phyloP scores from a whole-genome alignment of 345 rosid species.

The Salix caprea region DNA sequence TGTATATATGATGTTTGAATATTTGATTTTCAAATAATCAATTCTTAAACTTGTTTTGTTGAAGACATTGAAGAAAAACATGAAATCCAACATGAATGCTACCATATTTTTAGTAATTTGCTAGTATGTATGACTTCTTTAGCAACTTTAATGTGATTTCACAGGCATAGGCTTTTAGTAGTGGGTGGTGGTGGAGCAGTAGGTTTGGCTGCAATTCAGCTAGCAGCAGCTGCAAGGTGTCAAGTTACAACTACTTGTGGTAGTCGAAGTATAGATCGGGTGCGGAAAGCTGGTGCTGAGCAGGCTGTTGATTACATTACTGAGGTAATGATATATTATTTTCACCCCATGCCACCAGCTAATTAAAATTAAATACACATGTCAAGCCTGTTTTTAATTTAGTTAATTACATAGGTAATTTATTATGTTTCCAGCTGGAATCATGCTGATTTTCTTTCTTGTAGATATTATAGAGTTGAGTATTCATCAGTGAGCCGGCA shows the following conservation, averaged over 20 bases:
- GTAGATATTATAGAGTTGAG: background rate
- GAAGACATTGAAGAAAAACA: background rate
- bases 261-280: conserved; percentile 50
- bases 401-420: background rate
- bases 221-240: conserved; percentile 73
- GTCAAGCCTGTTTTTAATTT: background rate
- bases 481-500: background rate
- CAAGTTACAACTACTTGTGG: conserved; percentile 82
- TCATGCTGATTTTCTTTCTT: conserved; percentile 1
- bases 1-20: background rate
- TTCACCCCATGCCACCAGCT: conserved; percentile 4
- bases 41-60: background rate
- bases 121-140: background rate
- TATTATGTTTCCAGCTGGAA: background rate
- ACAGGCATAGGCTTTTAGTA: conserved; percentile 76
- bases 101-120: background rate
- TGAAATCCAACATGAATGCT: background rate
- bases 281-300: conserved; percentile 75
- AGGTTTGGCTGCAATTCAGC: conserved; percentile 87
- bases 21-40: background rate
- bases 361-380: background rate
- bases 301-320: conserved; percentile 82
- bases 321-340: conserved; percentile 44
- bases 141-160: conserved; percentile 11
- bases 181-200: conserved; percentile 97